Evolutionary conservation across 2,329 filamentous ascomycete genomes (phyloP).

Genomic region (Trichoderma koningii): DNA sequence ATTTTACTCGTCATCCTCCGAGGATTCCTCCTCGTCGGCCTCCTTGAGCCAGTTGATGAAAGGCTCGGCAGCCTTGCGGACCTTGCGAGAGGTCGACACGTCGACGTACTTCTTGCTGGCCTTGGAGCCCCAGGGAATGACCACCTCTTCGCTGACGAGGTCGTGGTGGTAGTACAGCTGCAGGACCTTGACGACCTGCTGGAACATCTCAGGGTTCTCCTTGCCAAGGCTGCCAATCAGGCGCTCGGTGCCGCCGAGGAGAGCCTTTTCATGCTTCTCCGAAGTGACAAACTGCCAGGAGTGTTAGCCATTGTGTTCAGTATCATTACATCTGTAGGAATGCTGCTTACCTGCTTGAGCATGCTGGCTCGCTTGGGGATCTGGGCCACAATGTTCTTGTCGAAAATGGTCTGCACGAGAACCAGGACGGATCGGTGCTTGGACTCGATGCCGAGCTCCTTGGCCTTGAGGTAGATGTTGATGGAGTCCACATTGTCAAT

Average conservation of each 20-base stretch:
- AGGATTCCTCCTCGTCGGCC: conserved; percentile 75
- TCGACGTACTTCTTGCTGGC: conserved; percentile 99
- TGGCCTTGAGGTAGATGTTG: conserved; percentile 93
- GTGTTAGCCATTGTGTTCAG: not conserved
- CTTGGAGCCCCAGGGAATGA: conserved; percentile 89
- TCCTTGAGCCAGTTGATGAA: conserved; percentile 94
- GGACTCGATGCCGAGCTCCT: conserved; percentile 88
- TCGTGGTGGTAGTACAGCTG: conserved; percentile 90
- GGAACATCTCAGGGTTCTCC: conserved; percentile 75
- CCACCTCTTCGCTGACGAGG: conserved; percentile 81
- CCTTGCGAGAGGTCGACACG: conserved; percentile 84
- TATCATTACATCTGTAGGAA: too few species aligned
- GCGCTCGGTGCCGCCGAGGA: conserved; percentile 92
- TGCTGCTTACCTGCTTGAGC: conserved; percentile 73
- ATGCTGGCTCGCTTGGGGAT: conserved; percentile 80
- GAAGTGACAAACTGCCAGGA: conserved; percentile 66
- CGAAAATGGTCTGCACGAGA: conserved; percentile 89
- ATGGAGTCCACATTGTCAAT: conserved; percentile 82
- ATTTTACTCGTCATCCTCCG: conserved; percentile 39
- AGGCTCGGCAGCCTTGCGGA: conserved; percentile 88
- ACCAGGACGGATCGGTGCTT: conserved; percentile 95
- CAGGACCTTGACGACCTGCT: conserved; percentile 80
- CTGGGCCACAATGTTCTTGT: conserved; percentile 85
- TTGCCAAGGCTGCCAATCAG: conserved; percentile 73
- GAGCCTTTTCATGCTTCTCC: conserved; percentile 92